Percentiles rank a stretch among this genome's conserved stretches.
phyloP scores from a whole-genome alignment of 2,329 filamentous ascomycete species.

The Colletotrichum sp. region DNA sequence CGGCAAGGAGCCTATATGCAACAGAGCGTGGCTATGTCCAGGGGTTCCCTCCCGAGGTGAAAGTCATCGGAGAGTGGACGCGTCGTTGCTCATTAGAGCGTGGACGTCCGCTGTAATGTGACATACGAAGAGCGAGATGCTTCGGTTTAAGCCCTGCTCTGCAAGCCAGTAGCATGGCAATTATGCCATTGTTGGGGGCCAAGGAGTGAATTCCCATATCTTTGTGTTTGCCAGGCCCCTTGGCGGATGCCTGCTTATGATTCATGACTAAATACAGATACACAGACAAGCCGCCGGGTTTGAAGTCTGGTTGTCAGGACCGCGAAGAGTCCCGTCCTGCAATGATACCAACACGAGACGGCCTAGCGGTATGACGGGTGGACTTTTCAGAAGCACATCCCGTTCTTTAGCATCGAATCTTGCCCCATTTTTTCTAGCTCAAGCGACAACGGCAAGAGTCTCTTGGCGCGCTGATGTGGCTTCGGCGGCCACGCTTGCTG shows the following conservation, averaged over 20 bases:
- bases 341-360: background rate
- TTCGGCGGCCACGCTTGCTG: background rate
- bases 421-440: background rate
- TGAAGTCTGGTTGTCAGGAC: background rate
- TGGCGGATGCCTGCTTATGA: background rate
- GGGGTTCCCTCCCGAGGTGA: slow-evolving; percentile 8
- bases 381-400: slow-evolving; percentile 1
- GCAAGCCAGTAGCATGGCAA: background rate
- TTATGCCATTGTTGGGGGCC: background rate
- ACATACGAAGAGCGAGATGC: background rate
- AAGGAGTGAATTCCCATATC: background rate
- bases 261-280: background rate
- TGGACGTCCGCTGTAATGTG: background rate
- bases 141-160: background rate
- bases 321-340: background rate
- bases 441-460: slow-evolving; percentile 3
- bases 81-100: background rate
- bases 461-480: slow-evolving; percentile 14
- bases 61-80: background rate
- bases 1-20: slow-evolving; percentile 15
- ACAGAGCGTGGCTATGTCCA: slow-evolving; percentile 15
- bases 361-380: background rate
- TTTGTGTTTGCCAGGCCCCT: background rate
- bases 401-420: slow-evolving; percentile 5
- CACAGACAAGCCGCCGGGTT: background rate